Base-by-base conservation (phyloP, 2,329 filamentous ascomycete species). In the Fusarium anguioides region DNA sequence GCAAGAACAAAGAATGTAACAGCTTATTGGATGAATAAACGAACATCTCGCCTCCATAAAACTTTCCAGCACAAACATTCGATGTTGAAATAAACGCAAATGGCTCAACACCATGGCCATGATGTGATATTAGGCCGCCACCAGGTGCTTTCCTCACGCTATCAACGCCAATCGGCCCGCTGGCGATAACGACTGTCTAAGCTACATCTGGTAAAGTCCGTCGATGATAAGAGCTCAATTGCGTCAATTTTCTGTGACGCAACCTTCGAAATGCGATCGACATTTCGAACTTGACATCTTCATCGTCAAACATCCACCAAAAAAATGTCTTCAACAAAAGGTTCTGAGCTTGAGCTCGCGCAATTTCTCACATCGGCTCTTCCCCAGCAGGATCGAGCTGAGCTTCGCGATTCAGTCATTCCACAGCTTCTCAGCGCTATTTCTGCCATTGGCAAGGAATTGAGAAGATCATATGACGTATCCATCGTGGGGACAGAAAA, bases 401-500 rank as follows among this genome's bases (percentile, higher is more conserved):
- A 74, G 3, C 79, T 87, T 2, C 72, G 78, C 29, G 72, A 69
- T 3, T 82, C 81, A 1, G 80, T 88, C 6, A 73, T 88, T 5
- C 86, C 86, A 0, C 73, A 77, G 0, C 78, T 88, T 0, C 75
- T 88, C 36, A 70, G 75, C 26, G 76, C 79, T 65, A 76, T 87
- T 48, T 75, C 80, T 15, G 75, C 77, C 10, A 82, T 87, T 46
- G 80, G 83, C 36, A 70, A 71, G 8, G 74, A 80, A 3, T 79
- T 88, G 11, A 79, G 80, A n/a, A 64, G 55, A 2, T 77, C 82
- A 1, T 81, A 84, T 56, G 74, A 79, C 48, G 81, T 87, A 47
- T 75, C 81, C 1, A 79, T 79, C 4, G 81, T 80, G 4, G 84
- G 83, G 20, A 82, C 82, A 1, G 79, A 83, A 35, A 88, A 88